Percentiles rank a stretch among this genome's conserved stretches.
Conservation (phyloP, 345 rosid species). For the Geranium rotundifolium region DNA sequence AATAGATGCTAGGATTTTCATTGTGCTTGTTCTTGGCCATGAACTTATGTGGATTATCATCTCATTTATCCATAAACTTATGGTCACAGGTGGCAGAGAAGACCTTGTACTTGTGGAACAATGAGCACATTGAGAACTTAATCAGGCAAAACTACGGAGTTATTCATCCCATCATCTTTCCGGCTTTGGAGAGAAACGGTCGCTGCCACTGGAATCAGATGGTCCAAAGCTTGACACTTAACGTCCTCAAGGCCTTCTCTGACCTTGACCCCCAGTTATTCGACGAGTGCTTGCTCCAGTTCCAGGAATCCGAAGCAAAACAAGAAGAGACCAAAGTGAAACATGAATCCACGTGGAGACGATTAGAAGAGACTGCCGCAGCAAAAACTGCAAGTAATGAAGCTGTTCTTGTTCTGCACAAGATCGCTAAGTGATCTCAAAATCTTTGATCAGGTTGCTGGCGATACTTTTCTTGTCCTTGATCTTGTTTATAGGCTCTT, state of each 20-base stretch:
- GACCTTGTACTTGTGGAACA: slow-evolving; percentile 66
- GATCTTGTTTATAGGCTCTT: too few relatives aligned
- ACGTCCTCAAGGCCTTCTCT: slow-evolving; percentile 43
- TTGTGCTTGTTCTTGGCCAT: too few relatives aligned
- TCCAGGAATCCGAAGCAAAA: slow-evolving; percentile 40
- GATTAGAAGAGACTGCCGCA: slow-evolving; percentile 60
- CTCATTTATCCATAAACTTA: neutral
- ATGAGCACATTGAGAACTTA: slow-evolving; percentile 55
- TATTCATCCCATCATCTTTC: slow-evolving; percentile 49
- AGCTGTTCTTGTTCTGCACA: slow-evolving; percentile 19
- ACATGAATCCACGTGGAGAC: slow-evolving; percentile 44
- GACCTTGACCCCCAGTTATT: slow-evolving; percentile 47
- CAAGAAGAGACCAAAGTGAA: slow-evolving; percentile 21
- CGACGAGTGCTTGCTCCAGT: slow-evolving; percentile 36
- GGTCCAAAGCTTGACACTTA: slow-evolving; percentile 51
- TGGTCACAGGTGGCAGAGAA: slow-evolving; percentile 61
- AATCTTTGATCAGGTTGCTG: neutral
- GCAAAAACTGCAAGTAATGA: slow-evolving; percentile 27
- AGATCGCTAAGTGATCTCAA: neutral
- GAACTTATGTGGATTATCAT: neutral
- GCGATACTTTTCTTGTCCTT: too few relatives aligned
- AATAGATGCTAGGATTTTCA: too few relatives aligned
- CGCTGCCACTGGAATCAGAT: slow-evolving; percentile 56
- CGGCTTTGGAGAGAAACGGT: slow-evolving; percentile 51
- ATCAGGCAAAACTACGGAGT: slow-evolving; percentile 42